Evolutionary conservation across 805 yeast species (phyloP).

Genomic region (Teunomyces gatunensis): DNA sequence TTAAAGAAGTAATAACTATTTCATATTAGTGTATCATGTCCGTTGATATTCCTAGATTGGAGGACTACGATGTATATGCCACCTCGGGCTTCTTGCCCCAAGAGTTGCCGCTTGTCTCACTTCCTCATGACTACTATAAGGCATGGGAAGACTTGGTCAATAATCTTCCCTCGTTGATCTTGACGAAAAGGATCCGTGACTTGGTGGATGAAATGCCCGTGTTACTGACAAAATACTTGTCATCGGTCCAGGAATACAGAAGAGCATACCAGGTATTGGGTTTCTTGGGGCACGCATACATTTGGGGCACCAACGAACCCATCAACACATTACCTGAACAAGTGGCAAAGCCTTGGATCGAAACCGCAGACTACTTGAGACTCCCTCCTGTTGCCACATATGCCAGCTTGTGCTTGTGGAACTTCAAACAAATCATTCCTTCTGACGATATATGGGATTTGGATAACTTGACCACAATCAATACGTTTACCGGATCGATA

Average conservation of each 20-base stretch:
- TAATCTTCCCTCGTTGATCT: slow-evolving; percentile 69
- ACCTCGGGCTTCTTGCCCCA: slow-evolving; percentile 78
- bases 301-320: slow-evolving; percentile 76
- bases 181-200: slow-evolving; percentile 58
- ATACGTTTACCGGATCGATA: slow-evolving; percentile 83
- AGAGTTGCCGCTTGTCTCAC: slow-evolving; percentile 54
- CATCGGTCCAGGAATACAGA: slow-evolving; percentile 52
- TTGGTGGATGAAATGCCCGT: slow-evolving; percentile 64
- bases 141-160: slow-evolving; percentile 76
- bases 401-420: slow-evolving; percentile 87
- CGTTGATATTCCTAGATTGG: slow-evolving; percentile 26
- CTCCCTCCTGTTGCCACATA: slow-evolving; percentile 88
- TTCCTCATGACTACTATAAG: slow-evolving; percentile 60
- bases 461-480: slow-evolving; percentile 71
- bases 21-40: not conserved
- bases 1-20: too few relatives aligned
- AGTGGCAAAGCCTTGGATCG: slow-evolving; percentile 68
- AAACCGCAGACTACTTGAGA: slow-evolving; percentile 55
- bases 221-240: slow-evolving; percentile 48
- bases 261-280: slow-evolving; percentile 81
- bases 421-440: slow-evolving; percentile 64
- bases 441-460: slow-evolving; percentile 46
- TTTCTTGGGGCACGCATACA: slow-evolving; percentile 82
- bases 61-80: slow-evolving; percentile 69
- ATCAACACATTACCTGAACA: slow-evolving; percentile 61